These are phyloP conservation scores for Neurospora sp. DNA, from an alignment of 2,329 filamentous ascomycete genomes.

Conservation along the genomic window DNA sequence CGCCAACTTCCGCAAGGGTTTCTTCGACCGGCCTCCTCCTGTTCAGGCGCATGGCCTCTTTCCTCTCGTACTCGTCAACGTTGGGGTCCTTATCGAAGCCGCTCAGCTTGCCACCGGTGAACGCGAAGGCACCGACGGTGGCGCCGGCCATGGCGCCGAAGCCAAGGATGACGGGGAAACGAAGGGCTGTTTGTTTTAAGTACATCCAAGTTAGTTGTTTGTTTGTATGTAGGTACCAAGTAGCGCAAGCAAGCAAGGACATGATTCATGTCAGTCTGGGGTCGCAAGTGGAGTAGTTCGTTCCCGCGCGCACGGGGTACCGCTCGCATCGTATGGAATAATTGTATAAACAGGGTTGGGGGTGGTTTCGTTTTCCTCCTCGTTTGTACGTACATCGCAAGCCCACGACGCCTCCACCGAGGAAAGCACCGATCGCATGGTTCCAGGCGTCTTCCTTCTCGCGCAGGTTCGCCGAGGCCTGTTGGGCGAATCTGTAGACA, in stretches of 20 bases:
- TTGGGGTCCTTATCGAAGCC: conserved; percentile 38
- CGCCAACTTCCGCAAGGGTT: conserved; percentile 71
- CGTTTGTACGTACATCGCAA: conserved; percentile 51
- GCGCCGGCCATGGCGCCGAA: conserved; percentile 49
- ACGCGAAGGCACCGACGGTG: conserved; percentile 54
- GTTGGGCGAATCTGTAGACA: conserved; percentile 67
- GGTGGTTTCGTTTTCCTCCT: neutral
- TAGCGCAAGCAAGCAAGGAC: neutral
- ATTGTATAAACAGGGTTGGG: neutral
- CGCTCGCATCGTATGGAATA: neutral
- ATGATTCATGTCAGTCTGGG: neutral
- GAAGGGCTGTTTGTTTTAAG: conserved; percentile 36
- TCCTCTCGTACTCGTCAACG: conserved; percentile 63
- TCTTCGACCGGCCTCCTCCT: conserved; percentile 67
- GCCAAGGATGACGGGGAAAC: conserved; percentile 61
- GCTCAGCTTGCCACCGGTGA: conserved; percentile 52
- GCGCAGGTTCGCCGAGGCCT: conserved; percentile 73
- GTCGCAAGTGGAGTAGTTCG: conserved; percentile 3
- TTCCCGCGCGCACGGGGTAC: neutral
- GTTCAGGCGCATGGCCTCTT: conserved; percentile 63
- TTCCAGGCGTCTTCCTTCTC: conserved; percentile 75
- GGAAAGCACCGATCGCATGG: conserved; percentile 63
- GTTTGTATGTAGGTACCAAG: neutral
- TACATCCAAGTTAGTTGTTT: conserved; percentile 10
- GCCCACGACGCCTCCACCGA: conserved; percentile 63